These are phyloP conservation scores for Wilhelminamyces savonicus DNA, from an alignment of 805 yeast species.

Conservation along the genomic window DNA sequence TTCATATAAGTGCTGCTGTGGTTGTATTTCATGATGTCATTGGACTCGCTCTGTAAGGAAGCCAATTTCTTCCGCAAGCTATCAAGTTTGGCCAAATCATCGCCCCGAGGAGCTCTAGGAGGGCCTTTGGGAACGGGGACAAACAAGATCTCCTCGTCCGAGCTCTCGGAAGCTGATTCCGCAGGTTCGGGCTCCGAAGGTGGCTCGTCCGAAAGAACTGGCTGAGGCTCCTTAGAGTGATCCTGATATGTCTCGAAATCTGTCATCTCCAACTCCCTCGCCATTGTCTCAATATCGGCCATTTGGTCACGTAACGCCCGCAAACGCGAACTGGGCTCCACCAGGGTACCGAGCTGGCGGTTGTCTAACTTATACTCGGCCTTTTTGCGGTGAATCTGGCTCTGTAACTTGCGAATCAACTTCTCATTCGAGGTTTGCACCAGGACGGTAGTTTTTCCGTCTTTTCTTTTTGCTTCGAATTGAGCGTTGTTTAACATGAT, in stretches of 20 bases:
- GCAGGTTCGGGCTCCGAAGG: conserved; percentile 13
- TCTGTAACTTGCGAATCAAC: conserved; percentile 36
- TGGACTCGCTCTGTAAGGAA: conserved; percentile 64
- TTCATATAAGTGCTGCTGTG: conserved; percentile 52
- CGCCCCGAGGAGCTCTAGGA: conserved; percentile 36
- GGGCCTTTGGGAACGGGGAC: conserved; percentile 22
- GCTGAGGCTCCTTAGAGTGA: conserved; percentile 4
- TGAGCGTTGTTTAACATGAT: conserved; percentile 47
- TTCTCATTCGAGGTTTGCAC: conserved; percentile 27
- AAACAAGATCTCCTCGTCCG: conserved; percentile 10
- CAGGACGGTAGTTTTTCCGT: conserved; percentile 31
- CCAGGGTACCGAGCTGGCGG: conserved; percentile 42
- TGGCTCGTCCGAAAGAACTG: background rate
- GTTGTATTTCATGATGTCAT: conserved; percentile 67
- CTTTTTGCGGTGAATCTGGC: conserved; percentile 40
- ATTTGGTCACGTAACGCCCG: conserved; percentile 72
- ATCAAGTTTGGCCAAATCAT: conserved; percentile 51
- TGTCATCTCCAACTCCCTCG: conserved; percentile 78
- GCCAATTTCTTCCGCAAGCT: conserved; percentile 52
- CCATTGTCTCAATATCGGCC: conserved; percentile 81
- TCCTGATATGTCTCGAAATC: conserved; percentile 51
- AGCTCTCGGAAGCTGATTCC: conserved; percentile 8
- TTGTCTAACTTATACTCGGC: conserved; percentile 43
- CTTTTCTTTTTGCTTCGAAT: conserved; percentile 24
- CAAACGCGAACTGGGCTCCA: conserved; percentile 73